A percentile compares a stretch with the other conserved stretches of the same genome.
Evolutionary conservation across 108 stramenopile species (phyloP).

Genomic region (Cyclostephanos tholiformis): DNA sequence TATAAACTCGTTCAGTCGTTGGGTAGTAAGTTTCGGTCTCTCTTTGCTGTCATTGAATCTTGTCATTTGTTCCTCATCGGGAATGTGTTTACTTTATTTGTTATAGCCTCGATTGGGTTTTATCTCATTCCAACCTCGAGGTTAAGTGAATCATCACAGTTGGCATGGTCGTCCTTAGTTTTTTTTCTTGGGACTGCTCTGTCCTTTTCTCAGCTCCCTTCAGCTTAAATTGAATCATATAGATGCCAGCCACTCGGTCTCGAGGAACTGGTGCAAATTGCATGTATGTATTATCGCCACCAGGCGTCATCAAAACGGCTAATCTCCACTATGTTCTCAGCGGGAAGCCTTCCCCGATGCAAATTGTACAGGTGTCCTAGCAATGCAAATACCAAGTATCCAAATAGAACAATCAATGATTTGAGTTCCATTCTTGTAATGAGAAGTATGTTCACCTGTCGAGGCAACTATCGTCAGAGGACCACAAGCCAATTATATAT

Average conservation of each 20-base stretch:
- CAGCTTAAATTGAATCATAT: background rate
- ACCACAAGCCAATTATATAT: conserved; percentile 1
- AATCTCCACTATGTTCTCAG: background rate
- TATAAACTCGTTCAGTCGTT: conserved; percentile 52
- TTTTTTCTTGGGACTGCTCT: conserved; percentile 43
- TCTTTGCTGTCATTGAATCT: background rate
- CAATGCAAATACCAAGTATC: conserved; percentile 57
- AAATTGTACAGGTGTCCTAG: conserved; percentile 52
- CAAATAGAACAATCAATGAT: conserved; percentile 55
- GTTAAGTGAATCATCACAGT: conserved; percentile 34
- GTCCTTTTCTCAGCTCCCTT: conserved; percentile 38
- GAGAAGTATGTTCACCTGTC: conserved; percentile 70
- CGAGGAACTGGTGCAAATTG: background rate
- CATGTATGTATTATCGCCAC: background rate
- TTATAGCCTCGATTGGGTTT: conserved; percentile 39
- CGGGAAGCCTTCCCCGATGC: conserved; percentile 2
- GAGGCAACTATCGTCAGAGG: background rate
- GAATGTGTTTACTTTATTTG: background rate
- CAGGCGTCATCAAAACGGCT: background rate
- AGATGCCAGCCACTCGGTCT: background rate
- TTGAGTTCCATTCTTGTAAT: conserved; percentile 66
- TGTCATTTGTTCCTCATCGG: background rate
- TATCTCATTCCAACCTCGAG: conserved; percentile 42
- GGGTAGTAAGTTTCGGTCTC: conserved; percentile 16
- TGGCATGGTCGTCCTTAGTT: conserved; percentile 29